Conservation (phyloP, 305 asterid genomes). For the Solanum chacoense region DNA sequence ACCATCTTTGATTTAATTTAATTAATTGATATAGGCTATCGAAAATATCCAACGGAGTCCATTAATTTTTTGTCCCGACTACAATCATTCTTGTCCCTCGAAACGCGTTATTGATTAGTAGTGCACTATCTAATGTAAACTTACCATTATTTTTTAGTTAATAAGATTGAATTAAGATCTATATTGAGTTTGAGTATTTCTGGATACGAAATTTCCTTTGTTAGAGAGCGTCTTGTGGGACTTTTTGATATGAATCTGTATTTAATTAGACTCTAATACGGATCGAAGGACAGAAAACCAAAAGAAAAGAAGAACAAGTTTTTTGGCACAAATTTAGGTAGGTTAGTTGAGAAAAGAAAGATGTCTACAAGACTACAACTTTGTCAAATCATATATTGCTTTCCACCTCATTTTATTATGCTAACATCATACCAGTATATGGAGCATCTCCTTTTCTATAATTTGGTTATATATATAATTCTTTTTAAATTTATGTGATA, state of each 20-base stretch:
- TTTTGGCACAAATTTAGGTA: not conserved
- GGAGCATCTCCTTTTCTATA: not conserved
- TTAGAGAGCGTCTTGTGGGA: accelerated
- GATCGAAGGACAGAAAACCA: not conserved
- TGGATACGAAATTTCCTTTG: no score
- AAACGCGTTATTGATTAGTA: not conserved
- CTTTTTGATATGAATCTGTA: accelerated
- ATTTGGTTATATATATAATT: not conserved
- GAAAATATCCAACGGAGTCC: not conserved
- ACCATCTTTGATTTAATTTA: not conserved
- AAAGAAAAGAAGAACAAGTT: no score
- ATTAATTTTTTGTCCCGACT: not conserved
- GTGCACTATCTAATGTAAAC: not conserved
- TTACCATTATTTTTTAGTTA: not conserved
- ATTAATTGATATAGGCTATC: not conserved
- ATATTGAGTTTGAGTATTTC: no score
- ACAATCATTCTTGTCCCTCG: not conserved
- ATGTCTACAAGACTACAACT: not conserved
- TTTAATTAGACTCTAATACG: no score
- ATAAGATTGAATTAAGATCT: not conserved
- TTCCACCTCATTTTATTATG: not conserved
- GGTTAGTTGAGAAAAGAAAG: not conserved
- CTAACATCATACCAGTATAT: not conserved
- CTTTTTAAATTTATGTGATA: not conserved
- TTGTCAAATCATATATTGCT: not conserved